These are phyloP conservation scores for Neonothopanus nambi DNA, from an alignment of 1,284 basidiomycete genomes.

Conservation along the genomic window DNA sequence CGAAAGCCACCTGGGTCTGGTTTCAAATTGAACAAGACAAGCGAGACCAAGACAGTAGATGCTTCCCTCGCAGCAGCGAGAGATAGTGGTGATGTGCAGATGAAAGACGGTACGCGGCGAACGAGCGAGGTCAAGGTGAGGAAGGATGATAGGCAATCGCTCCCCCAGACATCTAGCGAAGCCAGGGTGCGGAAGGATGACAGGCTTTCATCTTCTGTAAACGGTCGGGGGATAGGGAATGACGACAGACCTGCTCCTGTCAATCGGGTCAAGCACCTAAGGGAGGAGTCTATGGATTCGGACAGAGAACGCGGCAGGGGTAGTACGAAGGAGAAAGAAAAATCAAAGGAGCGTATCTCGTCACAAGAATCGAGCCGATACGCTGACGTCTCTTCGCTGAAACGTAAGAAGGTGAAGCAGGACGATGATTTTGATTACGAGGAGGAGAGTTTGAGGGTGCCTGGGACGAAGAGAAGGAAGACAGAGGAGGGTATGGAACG, in stretches of 20 bases:
- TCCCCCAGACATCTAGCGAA: neutral
- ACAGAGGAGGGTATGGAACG: slow-evolving; percentile 29
- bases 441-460: slow-evolving; percentile 18
- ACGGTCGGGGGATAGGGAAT: neutral
- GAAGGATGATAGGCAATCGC: neutral
- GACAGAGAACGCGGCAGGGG: slow-evolving; percentile 20
- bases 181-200: slow-evolving; percentile 8
- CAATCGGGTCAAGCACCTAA: slow-evolving; percentile 14
- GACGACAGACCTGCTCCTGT: slow-evolving; percentile 10
- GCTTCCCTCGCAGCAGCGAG: neutral
- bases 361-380: slow-evolving; percentile 1
- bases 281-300: slow-evolving; percentile 21
- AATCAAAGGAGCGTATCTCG: slow-evolving; percentile 20
- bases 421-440: slow-evolving; percentile 29
- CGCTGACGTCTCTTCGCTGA: slow-evolving; percentile 22
- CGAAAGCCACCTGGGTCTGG: slow-evolving; percentile 52
- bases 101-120: slow-evolving; percentile 14
- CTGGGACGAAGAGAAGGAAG: slow-evolving; percentile 41
- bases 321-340: slow-evolving; percentile 12
- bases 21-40: slow-evolving; percentile 32
- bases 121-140: slow-evolving; percentile 18
- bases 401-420: slow-evolving; percentile 35
- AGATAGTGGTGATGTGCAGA: neutral
- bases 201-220: slow-evolving; percentile 6
- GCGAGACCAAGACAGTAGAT: slow-evolving; percentile 1